These are phyloP conservation scores for Microglena sp. DNA, from an alignment of 139 green algal species.

Conservation along the genomic window DNA sequence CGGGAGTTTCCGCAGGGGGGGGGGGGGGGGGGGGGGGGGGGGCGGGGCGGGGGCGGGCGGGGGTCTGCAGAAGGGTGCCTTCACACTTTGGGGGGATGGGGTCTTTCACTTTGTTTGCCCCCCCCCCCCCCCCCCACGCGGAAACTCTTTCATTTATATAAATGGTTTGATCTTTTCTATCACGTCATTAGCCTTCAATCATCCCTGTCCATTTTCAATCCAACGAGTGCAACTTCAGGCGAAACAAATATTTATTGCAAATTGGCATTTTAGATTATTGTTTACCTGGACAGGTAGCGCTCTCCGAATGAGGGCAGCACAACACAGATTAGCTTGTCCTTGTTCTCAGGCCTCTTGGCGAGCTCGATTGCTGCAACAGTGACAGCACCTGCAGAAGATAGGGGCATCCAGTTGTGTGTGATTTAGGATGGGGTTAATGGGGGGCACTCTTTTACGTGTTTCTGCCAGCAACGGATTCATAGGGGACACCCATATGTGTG, in stretches of 20 bases:
- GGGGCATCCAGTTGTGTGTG: too few relatives aligned
- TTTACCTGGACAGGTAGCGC: constrained; percentile 62
- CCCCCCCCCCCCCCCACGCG: neutral
- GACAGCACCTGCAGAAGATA: constrained; percentile 73
- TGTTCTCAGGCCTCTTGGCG: constrained; percentile 77
- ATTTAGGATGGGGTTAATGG: too few relatives aligned
- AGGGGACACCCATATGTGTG: too few relatives aligned
- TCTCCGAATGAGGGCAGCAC: constrained; percentile 89
- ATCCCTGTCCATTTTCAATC: neutral
- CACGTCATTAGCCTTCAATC: too few relatives aligned
- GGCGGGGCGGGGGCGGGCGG: too few relatives aligned
- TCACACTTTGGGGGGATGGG: too few relatives aligned
- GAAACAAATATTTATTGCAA: neutral
- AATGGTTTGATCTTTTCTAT: neutral
- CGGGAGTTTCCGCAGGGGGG: too few relatives aligned
- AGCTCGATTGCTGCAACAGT: constrained; percentile 51
- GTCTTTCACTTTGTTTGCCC: neutral
- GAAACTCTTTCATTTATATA: neutral
- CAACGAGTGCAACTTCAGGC: neutral
- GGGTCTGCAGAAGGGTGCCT: too few relatives aligned
- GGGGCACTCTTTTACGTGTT: too few relatives aligned
- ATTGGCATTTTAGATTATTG: constrained; percentile 4
- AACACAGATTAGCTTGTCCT: constrained; percentile 64
- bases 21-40: too few relatives aligned
- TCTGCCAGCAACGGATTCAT: too few relatives aligned